These are phyloP conservation scores for Termitomyces sp. DNA, from an alignment of 768 basidiomycete species.

Conservation along the genomic window DNA sequence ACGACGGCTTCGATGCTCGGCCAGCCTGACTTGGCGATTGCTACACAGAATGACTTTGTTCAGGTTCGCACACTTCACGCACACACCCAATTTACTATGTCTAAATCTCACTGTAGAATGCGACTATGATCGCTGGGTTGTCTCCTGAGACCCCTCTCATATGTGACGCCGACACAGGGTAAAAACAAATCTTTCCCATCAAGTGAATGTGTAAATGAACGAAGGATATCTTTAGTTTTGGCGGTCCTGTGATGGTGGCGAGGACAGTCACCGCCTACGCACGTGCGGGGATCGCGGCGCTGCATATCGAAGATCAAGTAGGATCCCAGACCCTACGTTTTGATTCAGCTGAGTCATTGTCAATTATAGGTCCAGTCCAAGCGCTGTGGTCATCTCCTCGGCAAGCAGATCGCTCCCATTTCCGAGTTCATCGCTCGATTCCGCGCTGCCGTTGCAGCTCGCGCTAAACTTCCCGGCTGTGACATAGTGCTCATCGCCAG, in stretches of 20 bases:
- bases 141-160: conserved; percentile 43
- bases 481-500: conserved; percentile 47
- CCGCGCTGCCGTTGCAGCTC: conserved; percentile 44
- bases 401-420: conserved; percentile 46
- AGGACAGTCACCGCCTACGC: conserved; percentile 47
- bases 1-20: conserved; percentile 52
- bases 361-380: conserved; percentile 34
- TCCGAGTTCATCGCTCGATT: conserved; percentile 48
- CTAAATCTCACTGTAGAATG: conserved; percentile 19
- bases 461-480: conserved; percentile 39
- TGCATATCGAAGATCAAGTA: conserved; percentile 56
- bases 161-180: conserved; percentile 54
- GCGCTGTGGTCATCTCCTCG: conserved; percentile 48
- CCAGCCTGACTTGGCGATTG: conserved; percentile 49
- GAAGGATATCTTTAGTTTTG: conserved; percentile 27
- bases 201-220: background rate
- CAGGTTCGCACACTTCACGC: conserved; percentile 21
- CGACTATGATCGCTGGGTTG: conserved; percentile 43
- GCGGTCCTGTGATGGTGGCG: conserved; percentile 50
- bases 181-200: conserved; percentile 1
- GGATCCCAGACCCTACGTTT: background rate
- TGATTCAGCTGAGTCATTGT: background rate
- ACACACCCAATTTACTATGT: no score
- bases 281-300: conserved; percentile 41
- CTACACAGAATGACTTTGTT: conserved; percentile 49